These are phyloP conservation scores for Rhinocladiella similis DNA, from an alignment of 2,329 filamentous ascomycete genomes.

Conservation along the genomic window DNA sequence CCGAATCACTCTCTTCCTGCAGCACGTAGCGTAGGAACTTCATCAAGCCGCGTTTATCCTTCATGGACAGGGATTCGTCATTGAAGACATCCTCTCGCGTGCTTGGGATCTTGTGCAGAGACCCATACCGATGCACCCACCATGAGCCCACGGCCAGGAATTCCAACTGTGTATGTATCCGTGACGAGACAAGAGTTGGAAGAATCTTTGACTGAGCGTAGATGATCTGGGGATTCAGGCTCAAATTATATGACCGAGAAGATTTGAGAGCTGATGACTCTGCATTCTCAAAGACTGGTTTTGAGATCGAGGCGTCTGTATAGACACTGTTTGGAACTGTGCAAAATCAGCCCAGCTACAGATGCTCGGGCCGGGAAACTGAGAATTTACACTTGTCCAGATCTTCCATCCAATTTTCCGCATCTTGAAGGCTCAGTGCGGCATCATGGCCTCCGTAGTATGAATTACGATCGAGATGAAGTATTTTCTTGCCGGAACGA, in stretches of 20 bases:
- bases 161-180: conserved; percentile 84
- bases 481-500: conserved; percentile 83
- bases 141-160: conserved; percentile 92
- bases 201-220: conserved; percentile 80
- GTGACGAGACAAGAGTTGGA: conserved; percentile 80
- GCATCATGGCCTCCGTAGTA: conserved; percentile 89
- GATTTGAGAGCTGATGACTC: conserved; percentile 51
- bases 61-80: conserved; percentile 71
- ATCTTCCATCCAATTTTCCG: conserved; percentile 68
- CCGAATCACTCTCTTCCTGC: conserved; percentile 59
- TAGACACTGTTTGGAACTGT: conserved; percentile 33
- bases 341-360: background rate
- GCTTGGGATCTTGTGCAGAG: conserved; percentile 74
- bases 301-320: conserved; percentile 31
- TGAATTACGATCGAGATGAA: conserved; percentile 83
- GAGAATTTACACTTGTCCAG: conserved; percentile 38
- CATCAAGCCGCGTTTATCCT: conserved; percentile 84
- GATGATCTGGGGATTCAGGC: conserved; percentile 81
- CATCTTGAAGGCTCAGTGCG: conserved; percentile 80
- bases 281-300: background rate
- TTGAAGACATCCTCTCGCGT: conserved; percentile 90
- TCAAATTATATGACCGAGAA: conserved; percentile 76
- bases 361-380: background rate
- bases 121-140: conserved; percentile 64
- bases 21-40: conserved; percentile 89